A percentile compares a stretch with the other conserved stretches of the same genome.
These are phyloP conservation scores for Oxytropis ochrocephala DNA, from an alignment of 306 rosid species.

Conservation along the genomic window DNA sequence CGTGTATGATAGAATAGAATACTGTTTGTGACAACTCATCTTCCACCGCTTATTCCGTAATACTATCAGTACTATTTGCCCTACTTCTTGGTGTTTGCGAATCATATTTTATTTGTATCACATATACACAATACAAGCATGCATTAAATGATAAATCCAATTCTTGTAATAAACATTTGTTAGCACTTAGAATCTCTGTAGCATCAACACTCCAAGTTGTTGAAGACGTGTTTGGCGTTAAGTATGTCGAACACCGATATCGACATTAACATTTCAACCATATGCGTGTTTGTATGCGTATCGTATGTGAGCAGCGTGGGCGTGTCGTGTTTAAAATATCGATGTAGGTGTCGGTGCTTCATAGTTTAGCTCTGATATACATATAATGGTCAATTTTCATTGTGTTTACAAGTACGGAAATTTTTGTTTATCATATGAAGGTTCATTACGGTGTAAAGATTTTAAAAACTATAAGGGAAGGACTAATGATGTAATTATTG, in stretches of 20 bases:
- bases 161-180: neutral
- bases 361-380: neutral
- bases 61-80: neutral
- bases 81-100: neutral
- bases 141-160: neutral
- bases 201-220: too few relatives aligned
- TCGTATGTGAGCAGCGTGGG: too few relatives aligned
- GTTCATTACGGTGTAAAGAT: neutral
- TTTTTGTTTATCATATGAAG: neutral
- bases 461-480: neutral
- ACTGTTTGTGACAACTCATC: neutral
- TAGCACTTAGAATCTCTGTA: neutral
- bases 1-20: neutral
- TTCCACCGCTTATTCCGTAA: neutral
- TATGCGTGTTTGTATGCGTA: too few relatives aligned
- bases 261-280: too few relatives aligned
- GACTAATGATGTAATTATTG: constrained; percentile 10
- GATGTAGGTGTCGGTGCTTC: too few relatives aligned
- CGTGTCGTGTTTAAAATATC: too few relatives aligned
- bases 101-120: neutral
- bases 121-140: neutral
- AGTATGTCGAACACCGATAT: too few relatives aligned
- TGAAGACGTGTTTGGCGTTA: too few relatives aligned
- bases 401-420: neutral
- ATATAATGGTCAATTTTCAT: neutral